Evolutionary conservation across 1,284 basidiomycete genomes (phyloP).

Genomic region (Rhodotorula sp.): DNA sequence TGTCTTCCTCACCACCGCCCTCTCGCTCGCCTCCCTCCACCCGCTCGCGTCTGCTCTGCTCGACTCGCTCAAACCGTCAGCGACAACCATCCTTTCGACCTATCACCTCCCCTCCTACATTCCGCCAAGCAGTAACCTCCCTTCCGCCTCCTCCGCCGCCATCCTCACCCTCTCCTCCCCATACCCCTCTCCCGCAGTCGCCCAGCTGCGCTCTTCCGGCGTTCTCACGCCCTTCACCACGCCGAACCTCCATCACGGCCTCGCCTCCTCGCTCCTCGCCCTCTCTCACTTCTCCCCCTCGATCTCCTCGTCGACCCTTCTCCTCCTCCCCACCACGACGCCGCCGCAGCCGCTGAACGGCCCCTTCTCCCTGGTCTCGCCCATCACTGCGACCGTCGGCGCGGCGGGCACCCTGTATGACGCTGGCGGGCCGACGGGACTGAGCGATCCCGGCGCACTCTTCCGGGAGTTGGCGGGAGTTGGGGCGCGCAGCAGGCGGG

Average conservation of each 20-base stretch:
- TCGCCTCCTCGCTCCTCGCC: slow-evolving; percentile 32
- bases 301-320: slow-evolving; percentile 7
- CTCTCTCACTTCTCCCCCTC: slow-evolving; percentile 17
- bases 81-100: slow-evolving; percentile 24
- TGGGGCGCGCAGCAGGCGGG: neutral
- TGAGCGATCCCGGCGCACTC: slow-evolving; percentile 26
- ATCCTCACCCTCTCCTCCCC: slow-evolving; percentile 29
- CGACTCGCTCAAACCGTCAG: slow-evolving; percentile 12
- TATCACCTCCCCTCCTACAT: slow-evolving; percentile 40
- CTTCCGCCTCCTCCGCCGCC: slow-evolving; percentile 6
- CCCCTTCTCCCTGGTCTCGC: slow-evolving; percentile 28
- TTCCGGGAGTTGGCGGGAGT: slow-evolving; percentile 14
- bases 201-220: neutral
- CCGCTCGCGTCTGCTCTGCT: slow-evolving; percentile 30
- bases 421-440: slow-evolving; percentile 26
- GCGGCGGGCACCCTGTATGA: slow-evolving; percentile 25
- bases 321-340: slow-evolving; percentile 35
- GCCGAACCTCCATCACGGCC: slow-evolving; percentile 40
- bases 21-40: slow-evolving; percentile 26
- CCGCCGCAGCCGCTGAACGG: slow-evolving; percentile 38
- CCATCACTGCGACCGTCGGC: neutral
- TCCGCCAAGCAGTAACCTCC: neutral
- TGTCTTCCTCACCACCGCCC: slow-evolving; percentile 33
- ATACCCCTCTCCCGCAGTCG: neutral
- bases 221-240: slow-evolving; percentile 25